Conservation (phyloP, 164 flowering plant species). For the Platanus orientalis region DNA sequence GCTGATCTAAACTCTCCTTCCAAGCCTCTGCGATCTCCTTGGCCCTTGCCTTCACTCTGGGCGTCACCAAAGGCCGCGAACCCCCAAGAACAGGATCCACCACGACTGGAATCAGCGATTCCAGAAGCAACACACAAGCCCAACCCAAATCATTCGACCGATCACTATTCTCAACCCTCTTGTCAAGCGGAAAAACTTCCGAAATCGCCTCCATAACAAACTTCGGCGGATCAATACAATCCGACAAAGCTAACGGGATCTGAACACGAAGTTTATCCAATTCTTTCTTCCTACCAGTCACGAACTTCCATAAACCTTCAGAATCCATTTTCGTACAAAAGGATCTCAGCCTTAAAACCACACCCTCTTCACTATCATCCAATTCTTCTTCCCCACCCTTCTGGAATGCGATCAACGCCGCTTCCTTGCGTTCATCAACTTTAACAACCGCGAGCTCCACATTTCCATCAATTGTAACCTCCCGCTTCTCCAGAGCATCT, state of each 20-base stretch:
- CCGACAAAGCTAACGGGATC: constrained; percentile 51
- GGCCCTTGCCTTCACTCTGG: constrained; percentile 62
- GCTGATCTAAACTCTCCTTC: constrained; percentile 80
- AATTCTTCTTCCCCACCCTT: constrained; percentile 25
- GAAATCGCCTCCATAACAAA: constrained; percentile 83
- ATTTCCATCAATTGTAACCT: constrained; percentile 50
- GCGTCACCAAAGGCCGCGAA: constrained; percentile 80
- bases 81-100: constrained; percentile 81
- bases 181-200: constrained; percentile 86
- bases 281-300: constrained; percentile 72
- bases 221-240: constrained; percentile 81
- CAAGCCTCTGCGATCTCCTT: constrained; percentile 74
- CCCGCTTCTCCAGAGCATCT: constrained; percentile 54
- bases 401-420: constrained; percentile 37
- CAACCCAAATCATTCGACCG: constrained; percentile 72
- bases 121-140: constrained; percentile 90
- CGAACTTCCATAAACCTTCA: constrained; percentile 64
- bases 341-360: constrained; percentile 36
- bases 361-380: constrained; percentile 44
- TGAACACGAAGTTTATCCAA: constrained; percentile 47
- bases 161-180: constrained; percentile 43
- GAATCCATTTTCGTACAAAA: constrained; percentile 67
- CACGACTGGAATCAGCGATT: constrained; percentile 75
- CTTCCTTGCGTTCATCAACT: constrained; percentile 41
- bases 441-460: constrained; percentile 44